Base-by-base conservation (phyloP, 208 protist species). In the Trypanosoma grayi region DNA sequence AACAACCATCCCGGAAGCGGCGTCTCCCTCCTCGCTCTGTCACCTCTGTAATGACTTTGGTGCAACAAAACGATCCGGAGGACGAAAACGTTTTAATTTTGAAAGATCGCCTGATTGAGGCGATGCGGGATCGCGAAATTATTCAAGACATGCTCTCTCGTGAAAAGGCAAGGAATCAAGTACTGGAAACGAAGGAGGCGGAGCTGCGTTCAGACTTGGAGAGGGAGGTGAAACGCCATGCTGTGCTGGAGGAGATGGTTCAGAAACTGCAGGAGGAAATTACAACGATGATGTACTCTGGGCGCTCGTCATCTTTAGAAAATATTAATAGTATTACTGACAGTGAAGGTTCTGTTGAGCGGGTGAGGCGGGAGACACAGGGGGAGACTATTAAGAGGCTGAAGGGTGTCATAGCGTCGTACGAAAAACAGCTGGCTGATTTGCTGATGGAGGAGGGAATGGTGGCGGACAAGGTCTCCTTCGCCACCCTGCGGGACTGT, bases 91-190 rank as follows among this genome's bases (percentile, higher is more conserved):
- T 56, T 27, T 33, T 60, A 31, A 48, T 61, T 47, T 44, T 69
- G 8, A 52, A 54, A 18, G 62, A 69, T 46, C 62, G 53, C 31
- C 45, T 69, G 8, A 25, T 69, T 39, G 53, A 69, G 25, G 62
- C 43, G 3, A 48, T 69, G 2, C 52, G 44, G 27, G 62, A 69
- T 41, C 52, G 62, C 37, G 54, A 60, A 30, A 16, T 61, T 14
- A 60, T 69, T 58, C 44, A 69, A 13, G 53, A 61, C 9, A 53
- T 61, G 46, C 37, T 69, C 43, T 20, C 41, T 5, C 44, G 54
- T 28, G 62, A 69, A 24, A 43, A 69, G 25, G 30, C 25, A 40
- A 60, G 36, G 20, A 60, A 44, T 40, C 20, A 33, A 1, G 9
- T 37, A 7, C 48, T 69, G 45, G 43, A 54, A 31, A 39, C 46